Conservation (phyloP, 345 rosid species). For the Clarkia xantiana region DNA sequence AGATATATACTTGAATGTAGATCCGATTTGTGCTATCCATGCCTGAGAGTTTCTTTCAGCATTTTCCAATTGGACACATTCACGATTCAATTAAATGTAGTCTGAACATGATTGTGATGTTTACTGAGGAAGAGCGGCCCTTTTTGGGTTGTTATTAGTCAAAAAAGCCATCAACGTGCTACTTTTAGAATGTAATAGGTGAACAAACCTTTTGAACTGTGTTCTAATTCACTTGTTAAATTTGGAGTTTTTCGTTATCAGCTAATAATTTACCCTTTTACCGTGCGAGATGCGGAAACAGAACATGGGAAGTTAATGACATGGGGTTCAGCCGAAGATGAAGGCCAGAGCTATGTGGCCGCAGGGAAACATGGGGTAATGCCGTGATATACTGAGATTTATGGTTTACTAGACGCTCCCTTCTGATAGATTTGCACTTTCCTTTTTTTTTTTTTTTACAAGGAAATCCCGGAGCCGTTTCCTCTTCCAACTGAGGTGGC, state of each 20-base stretch:
- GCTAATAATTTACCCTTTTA: no score
- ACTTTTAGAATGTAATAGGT: no score
- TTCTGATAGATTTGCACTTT: conserved; percentile 14
- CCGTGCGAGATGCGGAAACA: conserved; percentile 9
- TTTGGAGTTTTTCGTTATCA: no score
- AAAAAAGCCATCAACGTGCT: no score
- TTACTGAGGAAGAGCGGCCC: no score
- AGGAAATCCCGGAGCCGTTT: conserved; percentile 71
- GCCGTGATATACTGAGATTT: conserved; percentile 8
- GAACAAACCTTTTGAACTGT: no score
- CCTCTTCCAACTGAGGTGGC: conserved; percentile 52
- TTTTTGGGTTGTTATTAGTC: no score
- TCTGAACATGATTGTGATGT: no score
- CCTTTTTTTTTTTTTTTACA: conserved; percentile 15
- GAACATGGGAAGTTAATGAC: conserved; percentile 64
- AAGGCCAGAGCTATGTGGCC: conserved; percentile 54
- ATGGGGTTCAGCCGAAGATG: conserved; percentile 72
- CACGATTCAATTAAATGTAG: neutral
- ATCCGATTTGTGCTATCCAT: no score
- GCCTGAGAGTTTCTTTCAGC: no score
- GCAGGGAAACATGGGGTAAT: conserved; percentile 83
- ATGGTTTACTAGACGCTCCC: conserved; percentile 5
- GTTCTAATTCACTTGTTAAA: no score
- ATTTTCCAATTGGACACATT: neutral
- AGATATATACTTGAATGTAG: no score